Evolutionary conservation across 2,329 filamentous ascomycete species (phyloP).

Genomic region (Stachybotrys echinatus): DNA sequence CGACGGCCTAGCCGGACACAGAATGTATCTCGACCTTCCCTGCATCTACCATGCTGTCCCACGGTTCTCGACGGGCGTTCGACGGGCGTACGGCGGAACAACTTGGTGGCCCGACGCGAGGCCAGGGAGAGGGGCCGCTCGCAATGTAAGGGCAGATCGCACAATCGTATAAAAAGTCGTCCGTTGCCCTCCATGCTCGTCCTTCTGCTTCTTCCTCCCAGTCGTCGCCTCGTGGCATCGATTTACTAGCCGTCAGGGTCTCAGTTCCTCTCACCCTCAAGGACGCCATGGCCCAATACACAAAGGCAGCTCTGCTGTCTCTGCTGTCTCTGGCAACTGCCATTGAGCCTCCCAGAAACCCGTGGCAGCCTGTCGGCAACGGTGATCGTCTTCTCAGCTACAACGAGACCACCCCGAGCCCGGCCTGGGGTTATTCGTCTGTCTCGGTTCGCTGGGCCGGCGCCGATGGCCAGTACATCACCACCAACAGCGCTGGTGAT

Average conservation of each 20-base stretch:
- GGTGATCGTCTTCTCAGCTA: slow-evolving; percentile 53
- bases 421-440: slow-evolving; percentile 38
- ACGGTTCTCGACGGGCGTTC: too few relatives aligned
- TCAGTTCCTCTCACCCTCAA: neutral
- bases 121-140: too few relatives aligned
- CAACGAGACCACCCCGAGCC: slow-evolving; percentile 50
- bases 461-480: slow-evolving; percentile 58
- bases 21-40: neutral
- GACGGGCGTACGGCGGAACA: too few relatives aligned
- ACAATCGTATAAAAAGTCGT: too few relatives aligned
- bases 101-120: too few relatives aligned
- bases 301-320: slow-evolving; percentile 10
- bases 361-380: slow-evolving; percentile 49
- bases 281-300: neutral
- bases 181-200: neutral
- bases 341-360: slow-evolving; percentile 46
- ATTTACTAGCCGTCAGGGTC: neutral
- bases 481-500: slow-evolving; percentile 40
- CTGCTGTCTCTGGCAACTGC: slow-evolving; percentile 18
- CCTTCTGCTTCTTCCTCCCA: neutral
- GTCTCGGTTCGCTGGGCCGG: slow-evolving; percentile 54
- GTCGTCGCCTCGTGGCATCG: neutral
- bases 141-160: too few relatives aligned
- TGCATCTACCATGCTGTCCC: neutral
- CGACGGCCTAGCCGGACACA: neutral